Evolutionary conservation across 2,329 filamentous ascomycete species (phyloP), one percentile per base, ranked within the genome.

Genomic region (Penicillium sp.): DNA sequence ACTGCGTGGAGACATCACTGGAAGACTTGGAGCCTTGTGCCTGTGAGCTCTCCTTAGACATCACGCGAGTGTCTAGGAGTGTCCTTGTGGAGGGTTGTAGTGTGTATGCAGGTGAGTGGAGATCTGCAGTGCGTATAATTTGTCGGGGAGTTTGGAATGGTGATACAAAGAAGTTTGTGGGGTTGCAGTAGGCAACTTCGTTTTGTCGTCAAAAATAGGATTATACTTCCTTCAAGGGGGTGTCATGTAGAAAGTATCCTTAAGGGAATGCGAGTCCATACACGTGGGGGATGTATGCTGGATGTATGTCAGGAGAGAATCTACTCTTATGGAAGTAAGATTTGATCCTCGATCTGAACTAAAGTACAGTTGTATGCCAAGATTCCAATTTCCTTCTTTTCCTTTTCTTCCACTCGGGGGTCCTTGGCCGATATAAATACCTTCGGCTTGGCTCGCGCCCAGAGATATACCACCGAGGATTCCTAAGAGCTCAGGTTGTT

Each of bases 1-100:
- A 60, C 57, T 66, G 66, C 13, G 78, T 78, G 61, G 80, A 81
- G 19, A 29, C 48, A 52, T 58, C 61, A 11, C 28, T 28, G n/a
- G 55, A 36, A 42, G 52, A 48, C 49, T 45, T 51, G 23, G 52
- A 42, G 45, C 51, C 54, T 47, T 62, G 52, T n/a, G 24, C 10
- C 43, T 59, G 55, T 28, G 44, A 19, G 48, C 52, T 55, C 42
- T 64, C 62, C 55, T 55, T 48, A 47, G 63, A 64, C 63, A 65
- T 65, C 26, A 39, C 52, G 47, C 19, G 39, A 11, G 43, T 36
- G 23, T 48, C 39, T 33, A 40, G 31, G 44, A 34, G 43, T 26
- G 31, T 57, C 49, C 28, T 40, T 10, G 18, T 19, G 24, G 37
- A 24, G 7, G 23, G 13, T 6, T 45, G 42, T 16, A 8, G 13